Evolutionary conservation across 805 yeast species (phyloP).

Genomic region (Blastobotrys terrestris): DNA sequence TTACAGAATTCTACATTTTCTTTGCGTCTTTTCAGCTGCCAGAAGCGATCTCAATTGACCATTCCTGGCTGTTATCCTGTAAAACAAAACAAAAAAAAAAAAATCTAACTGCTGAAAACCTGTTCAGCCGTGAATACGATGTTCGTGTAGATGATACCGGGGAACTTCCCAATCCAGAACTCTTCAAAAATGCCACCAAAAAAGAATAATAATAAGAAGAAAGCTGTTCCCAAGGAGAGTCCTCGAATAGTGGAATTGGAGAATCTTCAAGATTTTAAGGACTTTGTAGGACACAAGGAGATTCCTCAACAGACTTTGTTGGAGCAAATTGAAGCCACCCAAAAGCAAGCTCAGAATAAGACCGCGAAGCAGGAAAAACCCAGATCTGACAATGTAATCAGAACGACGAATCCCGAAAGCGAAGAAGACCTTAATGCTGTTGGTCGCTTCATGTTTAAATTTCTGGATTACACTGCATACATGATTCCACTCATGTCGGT

Average conservation of each 20-base stretch:
- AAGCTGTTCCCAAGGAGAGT: conserved; percentile 4
- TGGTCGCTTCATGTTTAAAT: conserved; percentile 23
- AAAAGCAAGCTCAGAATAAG: conserved; percentile 7
- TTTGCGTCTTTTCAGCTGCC: too few species aligned
- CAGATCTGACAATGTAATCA: neutral
- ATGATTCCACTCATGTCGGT: conserved; percentile 31
- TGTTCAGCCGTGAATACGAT: too few species aligned
- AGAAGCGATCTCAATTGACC: too few species aligned
- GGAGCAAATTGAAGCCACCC: conserved; percentile 17
- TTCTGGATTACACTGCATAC: conserved; percentile 26
- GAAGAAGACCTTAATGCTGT: conserved; percentile 14
- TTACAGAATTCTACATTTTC: too few species aligned
- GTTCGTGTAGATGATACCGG: neutral
- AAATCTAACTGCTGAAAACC: too few species aligned
- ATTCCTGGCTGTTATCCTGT: too few species aligned
- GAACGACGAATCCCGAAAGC: conserved; percentile 3
- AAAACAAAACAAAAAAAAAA: too few species aligned
- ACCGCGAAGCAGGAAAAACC: neutral
- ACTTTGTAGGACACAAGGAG: conserved; percentile 15
- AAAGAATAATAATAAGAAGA: conserved; percentile 1
- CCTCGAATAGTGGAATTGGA: conserved; percentile 19
- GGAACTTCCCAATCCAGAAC: conserved; percentile 5
- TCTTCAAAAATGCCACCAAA: conserved; percentile 9
- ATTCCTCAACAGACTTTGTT: conserved; percentile 18
- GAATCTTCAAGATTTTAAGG: conserved; percentile 12